Evolutionary conservation across 2,329 filamentous ascomycete genomes (phyloP), one percentile per base, ranked within the genome.

Genomic region (Grosmannia huntii): DNA sequence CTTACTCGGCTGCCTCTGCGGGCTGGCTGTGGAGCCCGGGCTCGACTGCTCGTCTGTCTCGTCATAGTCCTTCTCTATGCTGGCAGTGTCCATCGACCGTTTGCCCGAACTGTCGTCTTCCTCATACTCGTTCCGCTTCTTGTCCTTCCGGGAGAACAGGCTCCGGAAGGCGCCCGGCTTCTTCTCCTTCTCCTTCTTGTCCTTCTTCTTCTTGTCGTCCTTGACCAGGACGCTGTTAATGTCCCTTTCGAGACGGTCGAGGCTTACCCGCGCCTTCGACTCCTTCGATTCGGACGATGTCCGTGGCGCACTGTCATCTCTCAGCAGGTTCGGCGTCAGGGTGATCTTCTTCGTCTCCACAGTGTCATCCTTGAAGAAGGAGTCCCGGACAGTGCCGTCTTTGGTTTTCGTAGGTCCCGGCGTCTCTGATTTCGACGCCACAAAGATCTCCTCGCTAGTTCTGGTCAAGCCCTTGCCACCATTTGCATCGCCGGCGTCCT

Each of bases 271-370:
- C 58, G 78, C 74, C 69, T 80, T 82, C 60, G 68, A 66, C 65
- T 76, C 83, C 63, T 73, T 74, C 11, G 70, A 77, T 77, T 92
- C 69, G 73, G 76, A 70, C 71, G 79, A 70, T 71, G 76, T 69
- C 74, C 77, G 70, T 16, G 72, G 64, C 48, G 76, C 72, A 63
- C 76, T 79, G 64, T 96, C 91, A 64, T 97, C 92, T 49, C 92
- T 85, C 48, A 97, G 75, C 57, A 99, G 74, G 65, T 95, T 95
- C 1, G 94, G 94, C 4, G 94, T 99, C 51, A 99, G 80, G 0
- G 91, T 95, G 64, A 99, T 97, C 75, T 97, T 97, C 71, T 95
- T 90, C 3, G 94, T 96, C 71, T 97, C 94, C 44, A 90, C 87
- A 36, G 83, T 90, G 67, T 99, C 92, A 67, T 97, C 94, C 71